These are phyloP conservation scores for Trichothecium roseum DNA, from an alignment of 2,329 filamentous ascomycete genomes.

Conservation along the genomic window DNA sequence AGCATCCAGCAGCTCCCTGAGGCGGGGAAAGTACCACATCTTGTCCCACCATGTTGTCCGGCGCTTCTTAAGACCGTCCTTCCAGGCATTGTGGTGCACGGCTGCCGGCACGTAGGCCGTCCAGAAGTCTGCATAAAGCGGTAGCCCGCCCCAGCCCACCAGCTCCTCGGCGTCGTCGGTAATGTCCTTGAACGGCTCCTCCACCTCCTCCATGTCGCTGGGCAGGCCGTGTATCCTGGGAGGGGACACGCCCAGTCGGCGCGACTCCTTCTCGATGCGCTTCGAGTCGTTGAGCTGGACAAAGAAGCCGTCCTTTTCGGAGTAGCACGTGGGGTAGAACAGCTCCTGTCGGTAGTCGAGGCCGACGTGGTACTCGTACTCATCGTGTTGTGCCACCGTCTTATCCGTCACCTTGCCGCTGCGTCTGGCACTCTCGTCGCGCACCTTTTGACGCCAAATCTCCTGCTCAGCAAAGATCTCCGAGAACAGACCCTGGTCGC, in stretches of 20 bases:
- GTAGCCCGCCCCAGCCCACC: constrained; percentile 10
- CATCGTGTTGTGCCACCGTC: neutral
- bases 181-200: constrained; percentile 6
- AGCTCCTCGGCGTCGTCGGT: neutral
- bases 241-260: constrained; percentile 8
- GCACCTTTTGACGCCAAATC: constrained; percentile 20
- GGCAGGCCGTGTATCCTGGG: constrained; percentile 11
- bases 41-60: constrained; percentile 14
- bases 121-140: constrained; percentile 14
- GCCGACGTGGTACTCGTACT: constrained; percentile 14
- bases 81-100: constrained; percentile 13
- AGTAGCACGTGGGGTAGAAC: constrained; percentile 10
- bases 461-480: constrained; percentile 18
- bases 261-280: constrained; percentile 9
- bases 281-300: constrained; percentile 10
- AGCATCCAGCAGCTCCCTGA: constrained; percentile 8
- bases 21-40: constrained; percentile 12
- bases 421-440: neutral
- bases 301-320: constrained; percentile 13
- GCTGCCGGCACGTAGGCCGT: constrained; percentile 10
- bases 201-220: constrained; percentile 7
- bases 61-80: constrained; percentile 10
- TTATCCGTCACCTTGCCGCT: neutral
- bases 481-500: constrained; percentile 20
- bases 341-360: constrained; percentile 16